phyloP scores from a whole-genome alignment of 768 basidiomycete genomes.

The Mycena vitilis region DNA sequence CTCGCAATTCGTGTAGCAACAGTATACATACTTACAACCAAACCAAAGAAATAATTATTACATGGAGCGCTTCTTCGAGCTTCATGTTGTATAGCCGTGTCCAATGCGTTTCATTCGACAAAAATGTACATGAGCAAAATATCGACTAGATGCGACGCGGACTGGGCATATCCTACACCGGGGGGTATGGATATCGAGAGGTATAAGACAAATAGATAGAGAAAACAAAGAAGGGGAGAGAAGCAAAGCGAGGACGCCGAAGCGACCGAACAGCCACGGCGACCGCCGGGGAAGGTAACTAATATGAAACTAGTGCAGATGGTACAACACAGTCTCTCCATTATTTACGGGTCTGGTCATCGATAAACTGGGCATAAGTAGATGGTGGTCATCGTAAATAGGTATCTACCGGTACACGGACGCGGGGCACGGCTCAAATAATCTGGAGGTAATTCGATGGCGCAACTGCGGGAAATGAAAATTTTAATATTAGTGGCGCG shows the following conservation, averaged over 20 bases:
- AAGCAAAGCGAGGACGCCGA: slow-evolving; percentile 21
- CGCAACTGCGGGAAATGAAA: slow-evolving; percentile 62
- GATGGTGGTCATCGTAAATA: slow-evolving; percentile 38
- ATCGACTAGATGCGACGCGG: slow-evolving; percentile 1
- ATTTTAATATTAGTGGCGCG: slow-evolving; percentile 1
- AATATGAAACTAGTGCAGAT: slow-evolving; percentile 33
- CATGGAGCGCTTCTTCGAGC: slow-evolving; percentile 2
- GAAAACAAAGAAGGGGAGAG: slow-evolving; percentile 9
- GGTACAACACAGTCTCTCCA: slow-evolving; percentile 38
- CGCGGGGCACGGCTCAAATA: slow-evolving; percentile 55
- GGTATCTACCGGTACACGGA: slow-evolving; percentile 27
- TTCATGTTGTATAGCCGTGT: slow-evolving; percentile 18
- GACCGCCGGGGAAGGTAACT: slow-evolving; percentile 16
- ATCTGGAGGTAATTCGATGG: slow-evolving; percentile 90
- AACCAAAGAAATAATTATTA: slow-evolving; percentile 17
- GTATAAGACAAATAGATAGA: slow-evolving; percentile 6
- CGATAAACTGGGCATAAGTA: slow-evolving; percentile 28
- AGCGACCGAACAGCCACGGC: slow-evolving; percentile 7
- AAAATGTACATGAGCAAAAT: slow-evolving; percentile 25
- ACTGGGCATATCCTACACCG: slow-evolving; percentile 19
- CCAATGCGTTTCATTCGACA: not conserved
- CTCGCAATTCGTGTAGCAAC: slow-evolving; percentile 32
- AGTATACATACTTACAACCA: slow-evolving; percentile 8
- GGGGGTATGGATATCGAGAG: slow-evolving; percentile 2
- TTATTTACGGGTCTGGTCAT: slow-evolving; percentile 26